Conservation (phyloP, 2,329 filamentous ascomycete species). For the Sporothrix schenckii region DNA sequence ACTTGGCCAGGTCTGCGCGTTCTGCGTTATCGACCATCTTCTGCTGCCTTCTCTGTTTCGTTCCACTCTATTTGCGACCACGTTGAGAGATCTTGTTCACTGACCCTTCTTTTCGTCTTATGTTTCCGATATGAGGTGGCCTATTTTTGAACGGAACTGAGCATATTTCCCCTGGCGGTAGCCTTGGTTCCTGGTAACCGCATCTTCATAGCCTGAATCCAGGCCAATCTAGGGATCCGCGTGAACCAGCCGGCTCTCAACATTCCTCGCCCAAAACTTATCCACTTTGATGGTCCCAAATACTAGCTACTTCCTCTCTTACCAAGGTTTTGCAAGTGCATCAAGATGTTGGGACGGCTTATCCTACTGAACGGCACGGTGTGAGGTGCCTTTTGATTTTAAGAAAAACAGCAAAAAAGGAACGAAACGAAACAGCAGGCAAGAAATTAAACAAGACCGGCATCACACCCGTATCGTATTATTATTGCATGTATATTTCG, state of each 20-base stretch:
- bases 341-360: not conserved
- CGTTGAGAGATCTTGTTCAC: not conserved
- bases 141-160: not conserved
- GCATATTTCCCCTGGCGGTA: not conserved
- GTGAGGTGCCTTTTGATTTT: not conserved
- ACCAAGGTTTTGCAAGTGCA: not conserved
- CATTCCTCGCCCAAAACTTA: no score
- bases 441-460: constrained; percentile 15
- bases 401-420: not conserved
- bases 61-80: not conserved
- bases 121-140: not conserved
- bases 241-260: constrained; percentile 33
- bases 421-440: constrained; percentile 2
- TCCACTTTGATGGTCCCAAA: no score
- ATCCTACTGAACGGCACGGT: not conserved
- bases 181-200: constrained; percentile 38
- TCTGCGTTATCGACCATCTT: not conserved
- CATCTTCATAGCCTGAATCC: constrained; percentile 38
- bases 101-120: not conserved
- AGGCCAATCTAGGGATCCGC: constrained; percentile 36
- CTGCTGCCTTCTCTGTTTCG: not conserved
- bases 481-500: constrained; percentile 14
- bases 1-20: not conserved
- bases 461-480: constrained; percentile 1
- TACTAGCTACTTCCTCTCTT: not conserved